These are phyloP conservation scores for Friedmanniomyces endolithicus DNA, from an alignment of 495 filamentous ascomycete genomes.

Conservation along the genomic window DNA sequence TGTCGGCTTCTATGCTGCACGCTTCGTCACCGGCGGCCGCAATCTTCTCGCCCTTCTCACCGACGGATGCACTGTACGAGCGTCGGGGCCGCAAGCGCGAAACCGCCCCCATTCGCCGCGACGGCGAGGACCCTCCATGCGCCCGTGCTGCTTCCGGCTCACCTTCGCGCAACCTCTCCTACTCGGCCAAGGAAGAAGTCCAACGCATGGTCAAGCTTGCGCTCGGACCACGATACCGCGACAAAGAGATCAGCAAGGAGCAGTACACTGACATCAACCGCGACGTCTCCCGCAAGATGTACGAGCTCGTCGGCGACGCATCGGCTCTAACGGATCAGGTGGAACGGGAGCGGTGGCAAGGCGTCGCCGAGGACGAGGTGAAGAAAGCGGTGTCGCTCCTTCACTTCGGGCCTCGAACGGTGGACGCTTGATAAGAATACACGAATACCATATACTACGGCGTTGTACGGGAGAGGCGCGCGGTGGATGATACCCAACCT, in stretches of 20 bases:
- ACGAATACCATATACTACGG: not conserved
- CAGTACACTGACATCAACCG: slow-evolving; percentile 84
- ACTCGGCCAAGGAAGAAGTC: slow-evolving; percentile 65
- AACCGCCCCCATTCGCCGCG: not conserved
- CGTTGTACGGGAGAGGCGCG: not conserved
- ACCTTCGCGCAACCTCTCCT: slow-evolving; percentile 39
- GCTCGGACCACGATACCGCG: slow-evolving; percentile 62
- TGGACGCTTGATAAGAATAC: not conserved
- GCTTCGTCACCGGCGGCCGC: slow-evolving; percentile 22
- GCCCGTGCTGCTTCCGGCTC: slow-evolving; percentile 26
- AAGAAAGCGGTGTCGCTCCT: slow-evolving; percentile 43
- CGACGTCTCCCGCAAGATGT: slow-evolving; percentile 69
- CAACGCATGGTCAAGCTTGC: slow-evolving; percentile 67
- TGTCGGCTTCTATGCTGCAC: slow-evolving; percentile 36
- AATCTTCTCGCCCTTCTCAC: slow-evolving; percentile 51
- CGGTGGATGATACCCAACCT: not conserved
- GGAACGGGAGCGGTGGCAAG: slow-evolving; percentile 51
- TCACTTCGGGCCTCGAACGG: not conserved
- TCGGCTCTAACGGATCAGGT: slow-evolving; percentile 42
- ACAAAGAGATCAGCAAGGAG: slow-evolving; percentile 57
- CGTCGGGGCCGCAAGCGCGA: slow-evolving; percentile 17
- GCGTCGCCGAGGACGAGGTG: slow-evolving; percentile 61
- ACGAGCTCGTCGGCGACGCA: slow-evolving; percentile 59
- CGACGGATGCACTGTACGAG: slow-evolving; percentile 34
- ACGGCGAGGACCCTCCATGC: slow-evolving; percentile 17